phyloP scores from a whole-genome alignment of 345 rosid species.

The Populus euphratica region DNA sequence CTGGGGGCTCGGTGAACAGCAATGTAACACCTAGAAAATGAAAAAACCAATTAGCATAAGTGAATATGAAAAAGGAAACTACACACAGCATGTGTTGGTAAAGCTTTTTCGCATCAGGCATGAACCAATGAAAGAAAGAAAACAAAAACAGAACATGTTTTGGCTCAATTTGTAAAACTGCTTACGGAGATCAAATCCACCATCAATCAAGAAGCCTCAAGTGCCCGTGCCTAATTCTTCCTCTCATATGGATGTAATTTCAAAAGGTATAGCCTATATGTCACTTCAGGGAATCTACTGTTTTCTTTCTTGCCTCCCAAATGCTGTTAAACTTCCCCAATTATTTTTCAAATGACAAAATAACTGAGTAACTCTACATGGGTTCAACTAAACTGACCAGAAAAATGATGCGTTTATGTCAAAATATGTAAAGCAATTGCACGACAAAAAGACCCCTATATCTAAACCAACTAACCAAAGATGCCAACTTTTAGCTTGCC shows the following conservation, averaged over 20 bases:
- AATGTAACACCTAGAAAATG: slow-evolving; percentile 62
- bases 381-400: neutral
- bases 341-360: neutral
- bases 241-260: neutral
- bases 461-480: neutral
- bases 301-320: neutral
- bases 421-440: neutral
- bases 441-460: neutral
- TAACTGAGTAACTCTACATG: neutral
- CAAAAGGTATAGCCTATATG: neutral
- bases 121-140: neutral
- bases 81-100: neutral
- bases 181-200: neutral
- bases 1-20: slow-evolving; percentile 89
- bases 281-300: neutral
- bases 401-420: neutral
- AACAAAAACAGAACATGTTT: neutral
- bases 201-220: neutral
- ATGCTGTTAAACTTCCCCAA: neutral
- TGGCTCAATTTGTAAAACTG: neutral
- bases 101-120: neutral
- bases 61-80: neutral
- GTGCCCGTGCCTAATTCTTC: neutral
- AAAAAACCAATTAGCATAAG: neutral
- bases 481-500: neutral